A percentile compares a stretch with the other conserved stretches of the same genome.
Conservation (phyloP, 306 rosid genomes). For the Senna tora region DNA sequence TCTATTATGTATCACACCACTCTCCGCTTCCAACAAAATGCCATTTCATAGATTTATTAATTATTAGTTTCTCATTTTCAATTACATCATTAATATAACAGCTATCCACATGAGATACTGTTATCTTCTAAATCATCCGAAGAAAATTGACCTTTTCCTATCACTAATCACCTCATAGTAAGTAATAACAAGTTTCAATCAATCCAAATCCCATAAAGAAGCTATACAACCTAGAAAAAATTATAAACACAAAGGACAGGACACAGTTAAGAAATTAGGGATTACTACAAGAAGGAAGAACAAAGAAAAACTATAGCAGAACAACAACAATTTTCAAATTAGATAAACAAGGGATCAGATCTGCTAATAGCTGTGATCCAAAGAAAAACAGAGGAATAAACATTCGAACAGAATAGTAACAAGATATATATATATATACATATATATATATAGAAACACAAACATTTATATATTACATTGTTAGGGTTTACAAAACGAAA, state of each 20-base stretch:
- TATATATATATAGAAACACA: conserved; percentile 13
- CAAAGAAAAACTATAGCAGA: conserved; percentile 3
- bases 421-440: conserved; percentile 21
- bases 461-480: conserved; percentile 28
- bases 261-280: conserved; percentile 2
- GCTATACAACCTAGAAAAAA: not conserved
- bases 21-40: not conserved
- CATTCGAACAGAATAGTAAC: conserved; percentile 24
- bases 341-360: conserved; percentile 35
- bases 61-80: not conserved
- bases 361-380: conserved; percentile 36
- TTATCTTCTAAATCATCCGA: not conserved
- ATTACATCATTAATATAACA: not conserved
- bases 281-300: conserved; percentile 1
- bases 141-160: too few relatives aligned
- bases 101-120: not conserved
- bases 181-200: not conserved
- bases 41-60: not conserved
- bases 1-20: not conserved
- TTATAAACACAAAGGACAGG: not conserved
- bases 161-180: conserved; percentile 13
- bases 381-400: conserved; percentile 31
- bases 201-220: conserved; percentile 29
- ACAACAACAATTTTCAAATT: not conserved
- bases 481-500: conserved; percentile 37